Evolutionary conservation across 441 rosid species (phyloP).

Genomic region (Adansonia grandidieri): DNA sequence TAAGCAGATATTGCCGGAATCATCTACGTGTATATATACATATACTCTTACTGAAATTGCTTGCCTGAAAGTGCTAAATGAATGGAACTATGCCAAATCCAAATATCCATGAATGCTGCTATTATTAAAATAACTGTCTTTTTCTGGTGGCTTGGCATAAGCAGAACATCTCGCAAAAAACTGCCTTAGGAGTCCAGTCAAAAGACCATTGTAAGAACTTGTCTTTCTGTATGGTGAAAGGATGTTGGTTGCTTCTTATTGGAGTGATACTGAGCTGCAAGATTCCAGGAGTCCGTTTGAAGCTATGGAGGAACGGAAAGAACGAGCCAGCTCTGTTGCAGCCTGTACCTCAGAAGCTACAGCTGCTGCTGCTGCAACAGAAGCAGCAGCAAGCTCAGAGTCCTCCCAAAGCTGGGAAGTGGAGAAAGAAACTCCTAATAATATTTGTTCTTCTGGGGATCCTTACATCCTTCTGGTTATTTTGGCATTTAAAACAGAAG

Average conservation of each 20-base stretch:
- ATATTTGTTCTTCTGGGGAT: conserved; percentile 62
- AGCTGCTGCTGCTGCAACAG: conserved; percentile 50
- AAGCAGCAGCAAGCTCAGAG: conserved; percentile 49
- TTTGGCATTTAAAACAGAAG: conserved; percentile 51
- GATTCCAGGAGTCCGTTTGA: conserved; percentile 42
- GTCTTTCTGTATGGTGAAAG: conserved; percentile 41
- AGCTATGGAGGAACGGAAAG: conserved; percentile 40
- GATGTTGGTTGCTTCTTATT: conserved; percentile 61
- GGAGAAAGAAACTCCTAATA: conserved; percentile 75
- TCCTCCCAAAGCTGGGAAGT: conserved; percentile 63
- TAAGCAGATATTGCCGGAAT: no score
- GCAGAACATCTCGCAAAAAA: conserved; percentile 48
- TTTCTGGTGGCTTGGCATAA: conserved; percentile 36
- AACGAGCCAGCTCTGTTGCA: conserved; percentile 40
- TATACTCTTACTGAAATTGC: not conserved
- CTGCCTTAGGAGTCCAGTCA: conserved; percentile 26
- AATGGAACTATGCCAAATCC: conserved; percentile 9
- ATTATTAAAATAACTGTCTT: conserved; percentile 19
- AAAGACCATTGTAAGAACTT: conserved; percentile 39
- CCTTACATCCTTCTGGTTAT: conserved; percentile 65
- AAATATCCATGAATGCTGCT: not conserved
- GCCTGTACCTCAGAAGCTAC: conserved; percentile 38
- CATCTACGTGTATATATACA: conserved; percentile 35
- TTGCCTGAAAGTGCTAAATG: conserved; percentile 1
- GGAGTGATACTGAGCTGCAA: conserved; percentile 48